phyloP scores from a whole-genome alignment of 2,329 filamentous ascomycete genomes.

The Fusarium circinatum region DNA sequence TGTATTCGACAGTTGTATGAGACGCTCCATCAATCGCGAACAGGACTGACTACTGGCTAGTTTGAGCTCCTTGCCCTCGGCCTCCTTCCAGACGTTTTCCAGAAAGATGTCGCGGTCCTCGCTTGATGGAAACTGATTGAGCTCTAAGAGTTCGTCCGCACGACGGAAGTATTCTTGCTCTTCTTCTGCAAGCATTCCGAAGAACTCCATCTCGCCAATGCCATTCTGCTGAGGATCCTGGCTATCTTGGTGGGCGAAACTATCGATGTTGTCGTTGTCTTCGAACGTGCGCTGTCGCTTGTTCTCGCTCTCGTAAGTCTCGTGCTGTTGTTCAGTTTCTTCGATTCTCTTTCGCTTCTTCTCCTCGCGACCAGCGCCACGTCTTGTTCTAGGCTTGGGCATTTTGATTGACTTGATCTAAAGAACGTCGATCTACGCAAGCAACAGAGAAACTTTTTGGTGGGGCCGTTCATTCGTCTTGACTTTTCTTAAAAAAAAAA shows the following conservation, averaged over 20 bases:
- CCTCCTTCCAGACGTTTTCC: constrained; percentile 86
- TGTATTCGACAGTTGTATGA: constrained; percentile 83
- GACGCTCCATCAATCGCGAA: constrained; percentile 89
- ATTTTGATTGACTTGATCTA: constrained; percentile 42
- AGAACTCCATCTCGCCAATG: constrained; percentile 77
- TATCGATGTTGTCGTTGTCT: constrained; percentile 32
- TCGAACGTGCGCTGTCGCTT: constrained; percentile 43
- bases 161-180: constrained; percentile 96
- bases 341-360: constrained; percentile 54
- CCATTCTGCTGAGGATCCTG: constrained; percentile 41
- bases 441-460: constrained; percentile 20
- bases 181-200: constrained; percentile 89
- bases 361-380: constrained; percentile 53
- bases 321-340: constrained; percentile 32
- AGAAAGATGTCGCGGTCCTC: constrained; percentile 80
- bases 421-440: constrained; percentile 4
- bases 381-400: constrained; percentile 58
- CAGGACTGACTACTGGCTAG: constrained; percentile 95
- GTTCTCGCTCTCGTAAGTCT: constrained; percentile 34
- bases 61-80: constrained; percentile 92
- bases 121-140: constrained; percentile 83
- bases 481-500: constrained; percentile 38
- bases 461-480: constrained; percentile 28
- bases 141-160: constrained; percentile 88
- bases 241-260: constrained; percentile 39